A percentile compares a stretch with the other conserved stretches of the same genome.
phyloP scores from a whole-genome alignment of 106 monocot species.

The Gastrodia elata region DNA sequence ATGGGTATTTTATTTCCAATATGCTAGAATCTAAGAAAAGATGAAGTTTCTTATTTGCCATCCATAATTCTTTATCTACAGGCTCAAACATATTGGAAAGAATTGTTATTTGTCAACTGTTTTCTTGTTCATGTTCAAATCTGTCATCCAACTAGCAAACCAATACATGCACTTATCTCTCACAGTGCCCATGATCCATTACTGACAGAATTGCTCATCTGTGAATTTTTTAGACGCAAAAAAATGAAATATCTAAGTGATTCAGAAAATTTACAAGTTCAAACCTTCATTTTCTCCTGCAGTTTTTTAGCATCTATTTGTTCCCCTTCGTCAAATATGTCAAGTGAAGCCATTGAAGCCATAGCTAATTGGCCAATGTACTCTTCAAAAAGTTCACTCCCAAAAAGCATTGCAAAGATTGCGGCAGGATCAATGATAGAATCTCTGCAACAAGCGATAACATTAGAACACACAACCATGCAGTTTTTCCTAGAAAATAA shows the following conservation, averaged over 20 bases:
- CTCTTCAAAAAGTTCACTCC: conserved; percentile 96
- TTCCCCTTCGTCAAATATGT: conserved; percentile 68
- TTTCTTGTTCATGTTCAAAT: too few relatives aligned
- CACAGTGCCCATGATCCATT: too few relatives aligned
- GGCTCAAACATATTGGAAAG: too few relatives aligned
- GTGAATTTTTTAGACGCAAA: background rate
- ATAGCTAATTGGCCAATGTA: conserved; percentile 98
- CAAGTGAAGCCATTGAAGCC: conserved; percentile 96
- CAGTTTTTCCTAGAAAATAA: background rate
- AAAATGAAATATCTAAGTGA: background rate
- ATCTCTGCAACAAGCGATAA: conserved; percentile 35
- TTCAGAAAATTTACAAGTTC: background rate
- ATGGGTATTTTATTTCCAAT: too few relatives aligned
- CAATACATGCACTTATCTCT: too few relatives aligned
- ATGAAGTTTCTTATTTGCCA: too few relatives aligned
- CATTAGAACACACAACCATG: background rate
- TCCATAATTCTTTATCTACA: too few relatives aligned
- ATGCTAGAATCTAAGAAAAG: too few relatives aligned
- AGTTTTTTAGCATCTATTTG: conserved; percentile 71
- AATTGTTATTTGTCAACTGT: too few relatives aligned
- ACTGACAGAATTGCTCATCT: background rate
- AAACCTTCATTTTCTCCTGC: conserved; percentile 93
- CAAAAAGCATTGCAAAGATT: conserved; percentile 99
- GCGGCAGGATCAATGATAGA: conserved; percentile 95
- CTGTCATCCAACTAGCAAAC: too few relatives aligned